These are phyloP conservation scores for Kodamaea nitidulidarum DNA, from an alignment of 805 yeast genomes.

Conservation along the genomic window DNA sequence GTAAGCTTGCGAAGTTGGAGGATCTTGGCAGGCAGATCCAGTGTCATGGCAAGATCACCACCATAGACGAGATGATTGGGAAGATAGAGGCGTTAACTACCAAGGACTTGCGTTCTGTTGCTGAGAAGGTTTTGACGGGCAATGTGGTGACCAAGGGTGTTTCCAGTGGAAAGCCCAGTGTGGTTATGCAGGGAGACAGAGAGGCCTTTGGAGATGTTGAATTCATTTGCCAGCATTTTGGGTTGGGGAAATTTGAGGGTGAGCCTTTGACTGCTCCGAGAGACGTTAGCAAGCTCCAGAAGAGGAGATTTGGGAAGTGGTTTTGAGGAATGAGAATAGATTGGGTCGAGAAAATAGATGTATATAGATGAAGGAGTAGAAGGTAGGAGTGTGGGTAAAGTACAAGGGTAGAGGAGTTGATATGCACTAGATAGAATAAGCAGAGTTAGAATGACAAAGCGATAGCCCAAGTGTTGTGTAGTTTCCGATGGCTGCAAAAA, in stretches of 20 bases:
- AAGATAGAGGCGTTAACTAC: slow-evolving; percentile 67
- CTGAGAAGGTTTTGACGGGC: slow-evolving; percentile 71
- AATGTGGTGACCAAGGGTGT: slow-evolving; percentile 47
- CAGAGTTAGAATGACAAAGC: no score
- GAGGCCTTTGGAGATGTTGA: slow-evolving; percentile 82
- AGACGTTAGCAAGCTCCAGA: slow-evolving; percentile 11
- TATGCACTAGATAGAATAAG: no score
- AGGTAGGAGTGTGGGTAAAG: no score
- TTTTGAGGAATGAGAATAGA: slow-evolving; percentile 9
- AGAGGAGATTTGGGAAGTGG: slow-evolving; percentile 15
- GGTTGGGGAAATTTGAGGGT: slow-evolving; percentile 52
- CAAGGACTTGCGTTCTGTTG: slow-evolving; percentile 67
- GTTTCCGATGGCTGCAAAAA: no score
- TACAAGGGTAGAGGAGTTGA: no score
- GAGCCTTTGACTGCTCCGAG: slow-evolving; percentile 16
- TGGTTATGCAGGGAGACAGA: slow-evolving; percentile 86
- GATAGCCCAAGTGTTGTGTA: no score
- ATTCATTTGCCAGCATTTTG: slow-evolving; percentile 59
- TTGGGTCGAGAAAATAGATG: background rate
- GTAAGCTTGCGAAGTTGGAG: slow-evolving; percentile 89
- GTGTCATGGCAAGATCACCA: slow-evolving; percentile 69
- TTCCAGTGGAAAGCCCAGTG: slow-evolving; percentile 63
- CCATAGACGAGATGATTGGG: slow-evolving; percentile 75
- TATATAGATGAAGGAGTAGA: background rate
- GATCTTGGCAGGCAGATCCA: slow-evolving; percentile 95